These are phyloP conservation scores for Chytriomyces sp. DNA, from an alignment of 192 early-diverging fungal species.

Conservation along the genomic window DNA sequence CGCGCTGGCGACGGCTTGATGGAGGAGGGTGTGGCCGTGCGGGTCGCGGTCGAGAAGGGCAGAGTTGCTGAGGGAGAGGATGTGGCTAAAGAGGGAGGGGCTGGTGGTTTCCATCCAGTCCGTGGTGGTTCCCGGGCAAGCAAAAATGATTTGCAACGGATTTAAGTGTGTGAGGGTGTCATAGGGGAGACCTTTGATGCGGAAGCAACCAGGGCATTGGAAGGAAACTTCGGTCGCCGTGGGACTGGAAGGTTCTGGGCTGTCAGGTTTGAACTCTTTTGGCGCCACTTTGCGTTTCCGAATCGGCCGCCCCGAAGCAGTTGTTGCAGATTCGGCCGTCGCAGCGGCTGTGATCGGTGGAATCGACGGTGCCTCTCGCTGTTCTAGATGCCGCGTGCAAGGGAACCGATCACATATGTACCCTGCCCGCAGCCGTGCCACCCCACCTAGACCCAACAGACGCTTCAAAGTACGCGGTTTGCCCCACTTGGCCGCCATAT, in stretches of 20 bases:
- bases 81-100: not conserved
- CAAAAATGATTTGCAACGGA: slow-evolving; percentile 3
- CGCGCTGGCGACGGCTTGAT: not conserved
- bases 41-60: slow-evolving; percentile 1
- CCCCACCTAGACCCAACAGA: slow-evolving; percentile 5
- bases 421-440: not conserved
- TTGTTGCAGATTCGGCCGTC: not conserved
- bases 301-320: not conserved
- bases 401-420: slow-evolving; percentile 4
- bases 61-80: not conserved
- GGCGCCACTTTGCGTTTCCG: not conserved
- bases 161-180: not conserved
- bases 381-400: not conserved
- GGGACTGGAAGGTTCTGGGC: not conserved
- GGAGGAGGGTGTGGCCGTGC: not conserved
- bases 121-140: not conserved
- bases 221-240: not conserved
- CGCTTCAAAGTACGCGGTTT: slow-evolving; percentile 8
- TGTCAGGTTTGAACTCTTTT: not conserved
- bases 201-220: not conserved
- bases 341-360: not conserved
- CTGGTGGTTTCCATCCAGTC: not conserved
- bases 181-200: not conserved
- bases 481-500: slow-evolving; percentile 13
- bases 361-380: not conserved